Evolutionary conservation across 2,329 filamentous ascomycete genomes (phyloP).

Genomic region (Colletotrichum zoysiae): DNA sequence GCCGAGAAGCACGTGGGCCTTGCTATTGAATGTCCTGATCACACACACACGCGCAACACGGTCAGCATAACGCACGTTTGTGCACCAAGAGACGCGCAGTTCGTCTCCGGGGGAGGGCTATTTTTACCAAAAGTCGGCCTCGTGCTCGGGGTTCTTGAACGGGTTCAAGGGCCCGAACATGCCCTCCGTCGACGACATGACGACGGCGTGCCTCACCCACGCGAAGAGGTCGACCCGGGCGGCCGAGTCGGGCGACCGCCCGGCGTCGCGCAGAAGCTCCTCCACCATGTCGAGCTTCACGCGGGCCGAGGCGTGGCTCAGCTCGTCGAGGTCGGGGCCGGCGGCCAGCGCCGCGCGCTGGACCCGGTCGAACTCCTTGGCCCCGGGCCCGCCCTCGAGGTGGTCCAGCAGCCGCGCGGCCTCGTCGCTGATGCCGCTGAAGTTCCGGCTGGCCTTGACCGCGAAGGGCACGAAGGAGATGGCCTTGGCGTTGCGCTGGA

Average conservation of each 20-base stretch:
- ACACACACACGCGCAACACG: no score
- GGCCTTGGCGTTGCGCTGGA: constrained; percentile 26
- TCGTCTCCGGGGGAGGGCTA: no score
- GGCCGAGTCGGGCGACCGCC: neutral
- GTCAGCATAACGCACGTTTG: neutral
- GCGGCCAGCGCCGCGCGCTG: constrained; percentile 11
- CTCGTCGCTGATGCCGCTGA: constrained; percentile 7
- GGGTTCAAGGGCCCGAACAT: constrained; percentile 35
- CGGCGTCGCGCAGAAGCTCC: neutral
- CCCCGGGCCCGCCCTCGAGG: neutral
- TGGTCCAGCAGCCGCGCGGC: neutral
- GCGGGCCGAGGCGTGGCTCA: neutral
- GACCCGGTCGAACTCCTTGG: constrained; percentile 19
- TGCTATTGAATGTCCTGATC: constrained; percentile 11
- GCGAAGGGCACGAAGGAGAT: constrained; percentile 22
- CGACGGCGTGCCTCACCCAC: constrained; percentile 22
- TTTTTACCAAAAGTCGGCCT: constrained; percentile 26
- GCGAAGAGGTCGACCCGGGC: constrained; percentile 11
- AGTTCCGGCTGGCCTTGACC: constrained; percentile 1
- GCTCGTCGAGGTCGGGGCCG: constrained; percentile 13
- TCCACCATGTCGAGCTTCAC: neutral
- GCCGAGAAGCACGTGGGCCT: constrained; percentile 7
- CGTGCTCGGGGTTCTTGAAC: constrained; percentile 25
- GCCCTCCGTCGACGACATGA: constrained; percentile 16
- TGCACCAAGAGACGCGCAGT: neutral